A percentile compares a stretch with the other conserved stretches of the same genome.
Conservation (phyloP, 805 yeast species). For the Candida sonorensis region DNA sequence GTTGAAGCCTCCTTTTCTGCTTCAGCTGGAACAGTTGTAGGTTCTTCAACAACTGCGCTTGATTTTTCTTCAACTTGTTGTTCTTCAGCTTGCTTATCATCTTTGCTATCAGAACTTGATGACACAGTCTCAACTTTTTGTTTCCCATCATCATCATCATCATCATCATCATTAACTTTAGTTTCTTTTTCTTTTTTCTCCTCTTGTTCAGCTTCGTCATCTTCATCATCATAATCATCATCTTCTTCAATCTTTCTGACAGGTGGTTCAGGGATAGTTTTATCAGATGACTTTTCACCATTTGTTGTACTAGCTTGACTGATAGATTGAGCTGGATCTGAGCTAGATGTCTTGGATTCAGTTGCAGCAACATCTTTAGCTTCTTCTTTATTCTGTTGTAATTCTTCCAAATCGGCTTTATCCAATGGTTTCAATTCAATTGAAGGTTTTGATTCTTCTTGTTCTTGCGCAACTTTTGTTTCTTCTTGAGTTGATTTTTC, state of each 20-base stretch:
- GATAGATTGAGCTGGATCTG: not conserved
- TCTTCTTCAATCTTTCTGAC: slow-evolving; percentile 31
- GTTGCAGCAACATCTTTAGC: slow-evolving; percentile 8
- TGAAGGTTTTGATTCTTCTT: slow-evolving; percentile 9
- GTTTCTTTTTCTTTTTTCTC: slow-evolving; percentile 2
- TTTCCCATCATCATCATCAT: no score
- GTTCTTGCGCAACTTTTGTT: slow-evolving; percentile 1
- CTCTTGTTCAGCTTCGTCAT: slow-evolving; percentile 9
- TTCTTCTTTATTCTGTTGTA: no score
- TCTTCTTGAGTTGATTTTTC: slow-evolving; percentile 1
- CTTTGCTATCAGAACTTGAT: no score
- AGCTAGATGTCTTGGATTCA: slow-evolving; percentile 9
- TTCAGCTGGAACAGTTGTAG: no score
- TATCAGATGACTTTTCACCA: not conserved
- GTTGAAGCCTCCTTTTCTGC: no score
- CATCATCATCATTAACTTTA: no score
- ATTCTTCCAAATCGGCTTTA: slow-evolving; percentile 23
- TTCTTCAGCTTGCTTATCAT: not conserved
- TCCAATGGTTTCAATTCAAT: slow-evolving; percentile 27
- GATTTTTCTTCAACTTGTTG: not conserved
- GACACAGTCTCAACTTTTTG: no score
- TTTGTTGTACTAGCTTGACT: not conserved
- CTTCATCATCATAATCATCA: slow-evolving; percentile 31
- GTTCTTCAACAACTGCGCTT: not conserved
- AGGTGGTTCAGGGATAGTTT: slow-evolving; percentile 19